A percentile compares a stretch with the other conserved stretches of the same genome.
Evolutionary conservation across 257 asterid genomes (phyloP).

Genomic region (Forsythia suspensa): DNA sequence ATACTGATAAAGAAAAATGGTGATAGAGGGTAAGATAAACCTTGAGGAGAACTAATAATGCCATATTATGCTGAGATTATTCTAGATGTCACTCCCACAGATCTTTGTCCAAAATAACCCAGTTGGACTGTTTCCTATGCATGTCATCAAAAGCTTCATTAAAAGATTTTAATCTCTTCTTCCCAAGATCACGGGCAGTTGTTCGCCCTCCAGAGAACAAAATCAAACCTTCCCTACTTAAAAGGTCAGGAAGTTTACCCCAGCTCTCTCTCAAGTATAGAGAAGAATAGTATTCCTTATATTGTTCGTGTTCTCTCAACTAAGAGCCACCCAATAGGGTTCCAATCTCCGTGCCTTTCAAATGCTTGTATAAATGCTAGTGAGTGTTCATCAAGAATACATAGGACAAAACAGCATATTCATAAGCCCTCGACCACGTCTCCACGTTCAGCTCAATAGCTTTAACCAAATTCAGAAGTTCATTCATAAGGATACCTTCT

Average conservation of each 20-base stretch:
- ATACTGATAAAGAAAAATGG: no score
- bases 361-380: conserved; percentile 70
- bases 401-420: conserved; percentile 44
- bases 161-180: conserved; percentile 73
- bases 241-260: conserved; percentile 75
- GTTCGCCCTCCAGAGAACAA: conserved; percentile 88
- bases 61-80: no score
- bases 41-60: no score
- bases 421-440: conserved; percentile 75
- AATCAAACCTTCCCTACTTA: conserved; percentile 86
- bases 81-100: no score
- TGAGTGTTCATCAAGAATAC: conserved; percentile 84
- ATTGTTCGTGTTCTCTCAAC: conserved; percentile 66
- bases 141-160: conserved; percentile 75
- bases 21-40: no score
- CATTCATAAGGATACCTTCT: conserved; percentile 60
- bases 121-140: conserved; percentile 63
- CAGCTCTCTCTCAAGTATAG: conserved; percentile 71
- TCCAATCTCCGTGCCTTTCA: conserved; percentile 74
- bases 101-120: conserved; percentile 67
- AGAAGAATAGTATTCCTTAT: conserved; percentile 48
- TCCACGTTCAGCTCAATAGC: conserved; percentile 75
- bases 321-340: conserved; percentile 65
- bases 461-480: conserved; percentile 58
- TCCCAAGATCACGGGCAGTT: conserved; percentile 82